A percentile compares a stretch with the other conserved stretches of the same genome.
Evolutionary conservation across 306 rosid species (phyloP).

Genomic region (Amphicarpaea edgeworthii): DNA sequence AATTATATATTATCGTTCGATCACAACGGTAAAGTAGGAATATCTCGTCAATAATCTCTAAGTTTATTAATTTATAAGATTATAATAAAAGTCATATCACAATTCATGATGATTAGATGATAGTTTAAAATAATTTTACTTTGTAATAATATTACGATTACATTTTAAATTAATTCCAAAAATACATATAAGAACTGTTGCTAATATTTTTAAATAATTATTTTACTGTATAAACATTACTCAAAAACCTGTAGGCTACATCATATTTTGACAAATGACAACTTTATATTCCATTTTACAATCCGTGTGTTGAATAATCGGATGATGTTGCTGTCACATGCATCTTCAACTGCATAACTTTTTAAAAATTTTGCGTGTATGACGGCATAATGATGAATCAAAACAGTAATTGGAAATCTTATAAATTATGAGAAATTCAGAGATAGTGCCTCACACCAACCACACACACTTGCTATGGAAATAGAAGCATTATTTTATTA

Average conservation of each 20-base stretch:
- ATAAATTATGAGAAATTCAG: slow-evolving; percentile 19
- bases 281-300: slow-evolving; percentile 38
- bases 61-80: too few relatives aligned
- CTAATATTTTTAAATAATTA: too few relatives aligned
- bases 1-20: too few relatives aligned
- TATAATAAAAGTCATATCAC: too few relatives aligned
- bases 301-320: slow-evolving; percentile 7
- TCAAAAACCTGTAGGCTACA: slow-evolving; percentile 26
- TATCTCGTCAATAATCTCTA: too few relatives aligned
- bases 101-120: too few relatives aligned
- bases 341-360: background rate
- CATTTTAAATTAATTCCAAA: background rate
- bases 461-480: slow-evolving; percentile 13
- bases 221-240: background rate
- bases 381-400: background rate
- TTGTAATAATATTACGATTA: too few relatives aligned
- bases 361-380: background rate
- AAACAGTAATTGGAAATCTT: slow-evolving; percentile 30
- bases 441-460: slow-evolving; percentile 25
- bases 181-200: background rate
- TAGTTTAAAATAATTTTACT: too few relatives aligned
- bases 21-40: too few relatives aligned
- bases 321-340: slow-evolving; percentile 39
- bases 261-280: slow-evolving; percentile 42
- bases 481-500: background rate